Base-by-base conservation (phyloP, 2,329 filamentous ascomycete species). In the Pleurostoma richardsiae region DNA sequence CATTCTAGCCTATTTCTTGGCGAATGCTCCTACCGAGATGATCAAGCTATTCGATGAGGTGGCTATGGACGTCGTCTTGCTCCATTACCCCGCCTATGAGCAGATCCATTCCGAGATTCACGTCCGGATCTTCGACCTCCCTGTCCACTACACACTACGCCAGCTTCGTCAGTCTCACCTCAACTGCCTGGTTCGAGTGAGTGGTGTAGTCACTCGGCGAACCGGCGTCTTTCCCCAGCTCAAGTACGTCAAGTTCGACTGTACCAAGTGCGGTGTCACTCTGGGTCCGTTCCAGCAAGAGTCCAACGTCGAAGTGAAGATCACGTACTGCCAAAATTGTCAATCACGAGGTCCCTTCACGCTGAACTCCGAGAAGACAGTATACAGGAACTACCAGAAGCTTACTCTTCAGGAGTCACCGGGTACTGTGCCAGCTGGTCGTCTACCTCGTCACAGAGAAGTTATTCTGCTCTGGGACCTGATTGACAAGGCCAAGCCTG, bases 341-440 rank as follows among this genome's bases (percentile, higher is more conserved):
- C 92, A 97, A 69, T 95, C 90, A 38, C 85, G 90, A 39, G 94
- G 94, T 0, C 95, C 94, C 0, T 99, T 99, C 62, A 95, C 86
- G 0, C 74, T 99, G 54, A 97, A 97, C 70, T 94, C 90, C 4
- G 94, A 97, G 65, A 95, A 96, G 75, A 99, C 94, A 0, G 88
- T 99, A 11, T 99, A 99, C 71, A 87, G 94, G 52, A 99, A 99
- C 68, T 99, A 96, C 69, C 94, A 99, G 66, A 99, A 96, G 64
- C 76, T 99, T 57, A 99, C 94, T 0, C 79, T 99, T 10, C 94
- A 99, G 62, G 94, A 99, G 66, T 96, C 95, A 0, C 94, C 94
- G 4, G 95, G 94, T 46, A 97, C 94, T 5, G 94, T 99, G 3
- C 95, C 94, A 4, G 91, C 95, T 33, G 94, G 94, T 59, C 91